A percentile compares a stretch with the other conserved stretches of the same genome.
phyloP scores from a whole-genome alignment of 1,139 yeast genomes.

The Saccharomyces hybrid region DNA sequence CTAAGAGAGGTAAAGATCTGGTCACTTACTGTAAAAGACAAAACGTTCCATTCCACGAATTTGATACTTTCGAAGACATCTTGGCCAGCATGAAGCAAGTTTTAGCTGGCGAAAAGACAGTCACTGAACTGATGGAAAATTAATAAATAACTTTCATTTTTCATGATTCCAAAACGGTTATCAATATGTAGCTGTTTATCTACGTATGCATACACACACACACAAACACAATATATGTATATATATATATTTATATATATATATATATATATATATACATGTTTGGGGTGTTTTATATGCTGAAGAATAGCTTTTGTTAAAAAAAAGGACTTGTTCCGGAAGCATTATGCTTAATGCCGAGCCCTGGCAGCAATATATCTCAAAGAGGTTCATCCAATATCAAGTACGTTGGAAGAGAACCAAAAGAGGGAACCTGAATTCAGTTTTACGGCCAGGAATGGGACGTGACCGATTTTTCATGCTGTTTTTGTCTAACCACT shows the following conservation, averaged over 20 bases:
- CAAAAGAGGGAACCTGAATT: no score
- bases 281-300: no score
- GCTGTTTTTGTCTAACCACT: background rate
- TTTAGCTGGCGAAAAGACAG: slow-evolving; percentile 38
- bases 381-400: no score
- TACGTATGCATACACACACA: background rate
- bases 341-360: background rate
- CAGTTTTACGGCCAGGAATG: no score
- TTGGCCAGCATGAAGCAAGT: slow-evolving; percentile 45
- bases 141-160: slow-evolving; percentile 1
- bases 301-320: no score
- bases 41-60: slow-evolving; percentile 76
- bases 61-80: slow-evolving; percentile 68
- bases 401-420: background rate
- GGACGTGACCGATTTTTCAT: no score
- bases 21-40: slow-evolving; percentile 76
- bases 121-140: slow-evolving; percentile 37
- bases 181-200: background rate
- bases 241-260: background rate
- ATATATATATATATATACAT: no score
- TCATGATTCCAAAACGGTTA: no score
- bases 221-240: background rate
- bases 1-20: slow-evolving; percentile 85
- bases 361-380: background rate
- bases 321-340: no score